Evolutionary conservation across 805 yeast genomes (phyloP).

Genomic region (Wickerhamiella azymoides): DNA sequence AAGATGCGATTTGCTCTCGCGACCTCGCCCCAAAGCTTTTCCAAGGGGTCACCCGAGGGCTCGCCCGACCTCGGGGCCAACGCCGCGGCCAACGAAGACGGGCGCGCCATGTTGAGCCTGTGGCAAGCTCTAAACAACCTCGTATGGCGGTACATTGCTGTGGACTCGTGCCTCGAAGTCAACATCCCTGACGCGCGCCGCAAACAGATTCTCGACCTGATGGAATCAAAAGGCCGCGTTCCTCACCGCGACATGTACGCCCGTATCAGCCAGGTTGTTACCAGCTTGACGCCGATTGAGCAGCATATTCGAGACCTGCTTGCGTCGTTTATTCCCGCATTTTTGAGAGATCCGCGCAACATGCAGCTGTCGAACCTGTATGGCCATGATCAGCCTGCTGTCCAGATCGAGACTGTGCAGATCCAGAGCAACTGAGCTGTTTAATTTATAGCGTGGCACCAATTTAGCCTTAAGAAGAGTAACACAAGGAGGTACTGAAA

Average conservation of each 20-base stretch:
- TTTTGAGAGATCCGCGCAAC: neutral
- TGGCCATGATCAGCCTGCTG: neutral
- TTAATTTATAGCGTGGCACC: neutral
- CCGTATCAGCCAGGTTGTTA: neutral
- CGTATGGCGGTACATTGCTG: neutral
- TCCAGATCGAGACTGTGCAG: neutral
- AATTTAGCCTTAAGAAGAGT: no score
- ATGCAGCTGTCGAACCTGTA: neutral
- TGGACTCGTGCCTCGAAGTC: neutral
- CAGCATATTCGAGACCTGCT: neutral
- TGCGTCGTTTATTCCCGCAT: neutral
- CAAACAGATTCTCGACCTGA: neutral
- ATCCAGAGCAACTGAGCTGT: neutral
- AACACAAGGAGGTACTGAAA: no score
- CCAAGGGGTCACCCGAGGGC: no score
- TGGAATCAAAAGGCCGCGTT: neutral
- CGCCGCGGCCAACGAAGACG: neutral
- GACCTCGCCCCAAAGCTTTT: no score
- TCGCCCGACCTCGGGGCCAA: neutral
- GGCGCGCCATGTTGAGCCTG: neutral
- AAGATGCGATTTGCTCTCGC: neutral
- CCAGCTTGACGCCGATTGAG: neutral
- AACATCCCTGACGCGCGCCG: neutral
- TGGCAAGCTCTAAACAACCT: constrained; percentile 2
- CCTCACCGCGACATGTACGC: neutral